These are phyloP conservation scores for Suillus occidentalis DNA, from an alignment of 768 basidiomycete species.

Conservation along the genomic window DNA sequence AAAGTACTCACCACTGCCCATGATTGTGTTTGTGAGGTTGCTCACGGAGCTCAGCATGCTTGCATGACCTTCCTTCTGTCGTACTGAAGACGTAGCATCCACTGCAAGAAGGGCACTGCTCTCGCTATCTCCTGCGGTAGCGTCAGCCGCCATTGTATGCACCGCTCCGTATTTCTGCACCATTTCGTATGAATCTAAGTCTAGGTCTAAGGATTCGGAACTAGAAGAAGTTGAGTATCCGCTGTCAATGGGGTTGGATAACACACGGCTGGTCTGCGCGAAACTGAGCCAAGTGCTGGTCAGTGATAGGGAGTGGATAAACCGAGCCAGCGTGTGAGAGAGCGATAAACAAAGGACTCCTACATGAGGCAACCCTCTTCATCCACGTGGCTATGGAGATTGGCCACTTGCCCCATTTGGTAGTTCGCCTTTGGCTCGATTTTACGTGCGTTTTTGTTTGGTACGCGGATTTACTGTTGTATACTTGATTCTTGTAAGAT, in stretches of 20 bases:
- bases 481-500: neutral
- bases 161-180: slow-evolving; percentile 67
- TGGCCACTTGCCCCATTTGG: neutral
- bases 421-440: neutral
- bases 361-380: neutral
- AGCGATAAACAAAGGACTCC: neutral
- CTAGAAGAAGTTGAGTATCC: neutral
- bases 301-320: neutral
- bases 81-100: slow-evolving; percentile 22
- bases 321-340: slow-evolving; percentile 8
- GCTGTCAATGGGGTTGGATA: neutral
- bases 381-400: neutral
- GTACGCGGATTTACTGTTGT: no score
- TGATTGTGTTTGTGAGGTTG: slow-evolving; percentile 87
- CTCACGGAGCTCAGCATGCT: slow-evolving; percentile 67
- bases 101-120: slow-evolving; percentile 58
- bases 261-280: neutral
- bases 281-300: neutral
- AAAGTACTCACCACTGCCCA: slow-evolving; percentile 73
- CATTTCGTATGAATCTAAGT: slow-evolving; percentile 53
- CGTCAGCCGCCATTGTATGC: slow-evolving; percentile 31
- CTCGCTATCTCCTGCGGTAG: slow-evolving; percentile 41
- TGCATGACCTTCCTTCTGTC: slow-evolving; percentile 62
- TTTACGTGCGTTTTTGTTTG: neutral
- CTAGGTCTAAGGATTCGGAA: slow-evolving; percentile 2